Evolutionary conservation across 192 early-diverging fungal species (phyloP), one percentile per base, ranked within the genome.

Genomic region (Podila epigama): DNA sequence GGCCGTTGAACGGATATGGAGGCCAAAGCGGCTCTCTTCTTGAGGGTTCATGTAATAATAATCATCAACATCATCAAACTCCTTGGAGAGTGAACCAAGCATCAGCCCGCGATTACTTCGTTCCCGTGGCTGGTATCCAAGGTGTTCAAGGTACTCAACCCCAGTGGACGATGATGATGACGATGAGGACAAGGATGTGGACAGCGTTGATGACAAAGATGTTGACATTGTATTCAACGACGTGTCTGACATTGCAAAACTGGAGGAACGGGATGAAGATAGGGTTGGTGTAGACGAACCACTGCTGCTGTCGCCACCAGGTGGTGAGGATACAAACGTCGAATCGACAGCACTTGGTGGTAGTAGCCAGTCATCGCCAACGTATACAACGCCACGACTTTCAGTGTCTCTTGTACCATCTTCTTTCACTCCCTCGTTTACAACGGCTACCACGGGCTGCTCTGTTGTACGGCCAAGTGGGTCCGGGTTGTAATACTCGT

Each of bases 401-500:
- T 42, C 44, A 7, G 40, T 37, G 18, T 62, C 44, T 32, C 60
- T 44, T 1, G 60, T 32, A 9, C 44, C 60, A 4, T 62, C 60
- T 10, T 15, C 3, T 33, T 29, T 8, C 9, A 22, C 15, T 33
- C 42, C 48, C 0, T 41, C 60, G 7, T 18, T 35, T 44, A 62
- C 7, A 5, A 32, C 32, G 0, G 55, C 16, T 8, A 35, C 34
- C 32, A 13, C 53, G 12, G 32, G 18, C 1, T 18, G 12, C 33
- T 37, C 55, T 5, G 34, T 32, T n/a, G 36, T 22, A 1, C 27
- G n/a, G 4, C 37, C 16, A 9, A 7, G 36, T 27, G 39, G 39
- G 16, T 52, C 37, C 40, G 58, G 58, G 20, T 79, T 80, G 58
- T 86, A 83, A 65, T 66, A 90, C 68, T 89, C 79, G 62, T 94